Evolutionary conservation across 2,329 filamentous ascomycete species (phyloP), one percentile per base, ranked within the genome.

Genomic region (Aspergillus sp.): DNA sequence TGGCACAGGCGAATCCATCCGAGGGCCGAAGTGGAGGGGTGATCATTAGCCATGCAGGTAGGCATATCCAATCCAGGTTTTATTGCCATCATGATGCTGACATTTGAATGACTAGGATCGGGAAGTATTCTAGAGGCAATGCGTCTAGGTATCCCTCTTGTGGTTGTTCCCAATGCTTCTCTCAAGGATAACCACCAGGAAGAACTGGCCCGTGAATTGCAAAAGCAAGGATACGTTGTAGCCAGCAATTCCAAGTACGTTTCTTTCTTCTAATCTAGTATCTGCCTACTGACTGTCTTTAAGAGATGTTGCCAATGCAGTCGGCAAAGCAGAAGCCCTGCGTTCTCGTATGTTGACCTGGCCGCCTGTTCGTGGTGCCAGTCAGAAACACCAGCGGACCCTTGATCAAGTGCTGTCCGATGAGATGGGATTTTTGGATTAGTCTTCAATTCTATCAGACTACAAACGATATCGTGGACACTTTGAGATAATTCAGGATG

Each of bases 161-260:
- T 98, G 39, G 88, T 95, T 1, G 90, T 98, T 2, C 87, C 91
- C 2, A 98, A 98, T 64, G 77, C 82, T 2, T 73, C 75, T 6
- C 77, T 98, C 0, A 77, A 95, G 56, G 83, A 94, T 59, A 91
- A 98, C 58, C 93, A 98, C 62, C 93, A 98, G 67, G 78, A 82
- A 13, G 89, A 97, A 64, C 78, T 98, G 43, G 91, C 91, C 1
- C 74, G 82, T 39, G 83, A 88, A 52, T 77, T 97, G 44, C 79
- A 85, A 29, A 70, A 74, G 26, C 80, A 88, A 53, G 84, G 85
- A 26, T 95, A 94, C 67, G 81, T 88, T 3, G 75, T 90, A n/a
- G 77, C 83, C 55, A 86, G 85, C 8, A 71, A 75, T 42, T 69
- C 88, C 34, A 74, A 77, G 85, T 89, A 75, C 43, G 77, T 61